These are phyloP conservation scores for Pseudogymnoascus sp. DNA, from an alignment of 2,329 filamentous ascomycete species.

Conservation along the genomic window DNA sequence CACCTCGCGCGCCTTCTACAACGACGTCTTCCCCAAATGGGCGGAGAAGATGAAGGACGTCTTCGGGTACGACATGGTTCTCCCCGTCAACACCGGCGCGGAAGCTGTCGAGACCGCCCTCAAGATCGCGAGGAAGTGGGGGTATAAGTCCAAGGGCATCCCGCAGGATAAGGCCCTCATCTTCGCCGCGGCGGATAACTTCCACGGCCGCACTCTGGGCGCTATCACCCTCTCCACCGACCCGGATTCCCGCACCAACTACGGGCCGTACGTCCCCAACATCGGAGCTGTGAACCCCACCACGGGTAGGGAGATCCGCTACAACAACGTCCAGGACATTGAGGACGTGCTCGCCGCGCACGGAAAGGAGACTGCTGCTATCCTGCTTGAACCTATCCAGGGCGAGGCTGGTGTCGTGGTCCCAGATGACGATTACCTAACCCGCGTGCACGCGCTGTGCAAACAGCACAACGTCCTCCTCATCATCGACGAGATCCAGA, in stretches of 20 bases:
- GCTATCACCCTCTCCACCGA: slow-evolving; percentile 94
- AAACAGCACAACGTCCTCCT: slow-evolving; percentile 91
- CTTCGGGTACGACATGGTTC: slow-evolving; percentile 94
- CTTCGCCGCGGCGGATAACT: slow-evolving; percentile 82
- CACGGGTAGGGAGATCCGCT: slow-evolving; percentile 70
- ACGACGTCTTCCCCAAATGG: slow-evolving; percentile 95
- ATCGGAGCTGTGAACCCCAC: slow-evolving; percentile 70
- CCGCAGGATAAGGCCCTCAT: slow-evolving; percentile 75
- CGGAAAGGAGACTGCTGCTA: slow-evolving; percentile 78
- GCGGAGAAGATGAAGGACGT: slow-evolving; percentile 82
- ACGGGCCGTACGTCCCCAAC: slow-evolving; percentile 88
- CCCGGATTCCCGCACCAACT: slow-evolving; percentile 87
- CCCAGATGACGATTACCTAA: slow-evolving; percentile 80
- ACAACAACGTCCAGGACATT: slow-evolving; percentile 76
- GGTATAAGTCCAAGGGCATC: slow-evolving; percentile 91
- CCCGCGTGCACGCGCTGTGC: slow-evolving; percentile 72
- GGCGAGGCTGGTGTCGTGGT: slow-evolving; percentile 96
- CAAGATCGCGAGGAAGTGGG: slow-evolving; percentile 96
- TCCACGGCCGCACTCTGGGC: slow-evolving; percentile 92
- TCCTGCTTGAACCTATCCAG: slow-evolving; percentile 94
- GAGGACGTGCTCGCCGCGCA: slow-evolving; percentile 71
- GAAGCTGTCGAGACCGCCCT: slow-evolving; percentile 94
- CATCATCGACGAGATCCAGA: slow-evolving; percentile 98
- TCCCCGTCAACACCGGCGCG: slow-evolving; percentile 97
- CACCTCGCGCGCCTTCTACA: slow-evolving; percentile 93